Evolutionary conservation across 768 basidiomycete species (phyloP).

Genomic region (Baorangia bicolor): DNA sequence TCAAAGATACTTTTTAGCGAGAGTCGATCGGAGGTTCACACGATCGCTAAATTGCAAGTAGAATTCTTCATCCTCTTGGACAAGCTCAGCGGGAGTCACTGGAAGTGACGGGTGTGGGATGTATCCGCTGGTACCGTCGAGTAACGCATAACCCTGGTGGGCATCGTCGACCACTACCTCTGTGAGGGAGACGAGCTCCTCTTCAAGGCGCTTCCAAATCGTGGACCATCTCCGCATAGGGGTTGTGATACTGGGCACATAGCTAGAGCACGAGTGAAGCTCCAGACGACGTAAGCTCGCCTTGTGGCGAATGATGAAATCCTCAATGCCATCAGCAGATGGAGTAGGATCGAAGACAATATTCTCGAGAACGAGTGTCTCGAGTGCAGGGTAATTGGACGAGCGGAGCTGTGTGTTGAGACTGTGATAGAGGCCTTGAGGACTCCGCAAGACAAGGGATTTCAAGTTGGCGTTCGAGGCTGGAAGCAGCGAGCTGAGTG

Average conservation of each 20-base stretch:
- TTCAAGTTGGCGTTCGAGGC: constrained; percentile 17
- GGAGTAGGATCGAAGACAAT: constrained; percentile 27
- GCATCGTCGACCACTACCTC: constrained; percentile 20
- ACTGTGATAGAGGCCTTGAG: constrained; percentile 32
- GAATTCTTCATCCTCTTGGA: constrained; percentile 13
- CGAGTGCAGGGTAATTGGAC: constrained; percentile 26
- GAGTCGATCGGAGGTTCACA: constrained; percentile 12
- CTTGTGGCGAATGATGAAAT: constrained; percentile 34
- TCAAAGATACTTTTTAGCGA: not conserved
- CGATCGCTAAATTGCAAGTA: constrained; percentile 8
- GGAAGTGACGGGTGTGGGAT: constrained; percentile 17
- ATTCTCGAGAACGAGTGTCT: constrained; percentile 29
- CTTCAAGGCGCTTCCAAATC: constrained; percentile 26
- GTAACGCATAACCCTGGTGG: constrained; percentile 23
- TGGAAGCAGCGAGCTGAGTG: constrained; percentile 28
- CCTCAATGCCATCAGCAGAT: constrained; percentile 25
- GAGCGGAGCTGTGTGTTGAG: constrained; percentile 19
- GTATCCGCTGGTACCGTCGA: constrained; percentile 24
- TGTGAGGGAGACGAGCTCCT: constrained; percentile 23
- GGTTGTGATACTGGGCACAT: constrained; percentile 11
- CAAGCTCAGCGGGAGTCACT: not conserved
- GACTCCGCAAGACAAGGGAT: constrained; percentile 27
- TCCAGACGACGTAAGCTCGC: constrained; percentile 23
- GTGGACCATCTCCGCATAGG: constrained; percentile 26
- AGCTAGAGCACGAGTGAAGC: constrained; percentile 27